Base-by-base conservation (phyloP, 176 grass and related monocot genomes). In the Puya raimondii region DNA sequence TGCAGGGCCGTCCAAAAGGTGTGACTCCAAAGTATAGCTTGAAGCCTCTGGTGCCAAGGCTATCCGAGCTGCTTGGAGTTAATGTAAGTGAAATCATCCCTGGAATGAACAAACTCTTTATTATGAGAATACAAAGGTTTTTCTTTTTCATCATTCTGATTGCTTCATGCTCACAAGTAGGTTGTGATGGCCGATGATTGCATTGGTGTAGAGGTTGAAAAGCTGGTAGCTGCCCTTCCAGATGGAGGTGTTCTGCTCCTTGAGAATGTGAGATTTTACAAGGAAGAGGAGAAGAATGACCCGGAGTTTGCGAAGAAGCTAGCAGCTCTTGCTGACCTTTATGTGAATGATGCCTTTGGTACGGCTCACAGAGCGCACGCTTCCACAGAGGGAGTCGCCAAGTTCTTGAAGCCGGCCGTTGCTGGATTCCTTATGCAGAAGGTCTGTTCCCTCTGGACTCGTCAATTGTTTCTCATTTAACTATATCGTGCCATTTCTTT, bases 391-490 rank as follows among this genome's bases (percentile, higher is more conserved):
- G 93, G 93, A 23, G 93, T 97, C 61, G 77, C 93, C 65, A 97
- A 92, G 74, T 97, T 77, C 81, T 67, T 97, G 70, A 97, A 76
- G 81, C 93, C 89, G 53, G 64, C 89, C 64, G 93, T 97, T 83
- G 89, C 93, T 83, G 93, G 93, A 7, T 97, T 97, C 89, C 93
- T 97, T 63, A 97, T 97, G 93, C 93, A 97, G 86, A 97, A 92
- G 93, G 93, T 92, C 82, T 17, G 2, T 47, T 58, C 26, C 51
- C 51, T 59, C 56, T 10, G 33, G 64, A 26, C 27, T 33, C 63
- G 4, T 66, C 16, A 16, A 14, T 12, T 26, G 33, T 26, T 66
- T 66, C 16, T 22, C 14, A 66, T 33, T 9, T 47, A 66, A 47
- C 33, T 66, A 4, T 66, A 26, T 66, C 22, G 2, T 47, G 21